A percentile compares a stretch with the other conserved stretches of the same genome.
These are phyloP conservation scores for Lactarius sanguifluus DNA, from an alignment of 768 basidiomycete species.

Conservation along the genomic window DNA sequence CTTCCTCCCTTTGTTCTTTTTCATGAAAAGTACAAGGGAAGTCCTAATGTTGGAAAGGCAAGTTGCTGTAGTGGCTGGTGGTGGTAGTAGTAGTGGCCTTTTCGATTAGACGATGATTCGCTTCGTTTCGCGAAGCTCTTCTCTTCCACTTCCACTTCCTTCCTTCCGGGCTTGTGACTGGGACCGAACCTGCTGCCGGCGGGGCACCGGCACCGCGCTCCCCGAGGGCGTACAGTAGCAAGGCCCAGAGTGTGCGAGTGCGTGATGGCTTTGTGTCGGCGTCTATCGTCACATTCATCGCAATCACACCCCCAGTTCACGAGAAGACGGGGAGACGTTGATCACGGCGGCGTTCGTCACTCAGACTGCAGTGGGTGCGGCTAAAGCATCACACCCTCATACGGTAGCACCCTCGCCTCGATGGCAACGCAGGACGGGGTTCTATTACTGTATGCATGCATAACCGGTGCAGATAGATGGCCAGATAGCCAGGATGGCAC, in stretches of 20 bases:
- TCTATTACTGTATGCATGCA: neutral
- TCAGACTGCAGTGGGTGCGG: neutral
- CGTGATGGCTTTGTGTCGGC: too few relatives aligned
- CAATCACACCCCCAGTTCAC: neutral
- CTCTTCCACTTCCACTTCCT: neutral
- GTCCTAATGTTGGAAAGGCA: neutral
- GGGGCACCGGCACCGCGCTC: neutral
- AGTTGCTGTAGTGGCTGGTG: neutral
- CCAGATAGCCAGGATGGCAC: too few relatives aligned
- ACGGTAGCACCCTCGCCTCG: neutral
- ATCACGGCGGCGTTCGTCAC: neutral
- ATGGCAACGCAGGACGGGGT: neutral
- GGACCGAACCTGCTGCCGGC: neutral
- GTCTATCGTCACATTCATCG: neutral
- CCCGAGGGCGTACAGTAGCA: neutral
- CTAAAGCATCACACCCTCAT: neutral
- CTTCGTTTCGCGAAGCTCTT: neutral
- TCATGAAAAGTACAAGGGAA: neutral
- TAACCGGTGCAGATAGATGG: neutral
- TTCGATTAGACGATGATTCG: neutral
- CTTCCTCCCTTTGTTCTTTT: neutral
- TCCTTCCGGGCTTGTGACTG: neutral
- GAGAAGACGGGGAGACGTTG: neutral
- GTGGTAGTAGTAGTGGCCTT: neutral
- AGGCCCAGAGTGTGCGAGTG: too few relatives aligned